These are phyloP conservation scores for Neurospora sp. DNA, from an alignment of 495 filamentous ascomycete genomes.

Conservation along the genomic window DNA sequence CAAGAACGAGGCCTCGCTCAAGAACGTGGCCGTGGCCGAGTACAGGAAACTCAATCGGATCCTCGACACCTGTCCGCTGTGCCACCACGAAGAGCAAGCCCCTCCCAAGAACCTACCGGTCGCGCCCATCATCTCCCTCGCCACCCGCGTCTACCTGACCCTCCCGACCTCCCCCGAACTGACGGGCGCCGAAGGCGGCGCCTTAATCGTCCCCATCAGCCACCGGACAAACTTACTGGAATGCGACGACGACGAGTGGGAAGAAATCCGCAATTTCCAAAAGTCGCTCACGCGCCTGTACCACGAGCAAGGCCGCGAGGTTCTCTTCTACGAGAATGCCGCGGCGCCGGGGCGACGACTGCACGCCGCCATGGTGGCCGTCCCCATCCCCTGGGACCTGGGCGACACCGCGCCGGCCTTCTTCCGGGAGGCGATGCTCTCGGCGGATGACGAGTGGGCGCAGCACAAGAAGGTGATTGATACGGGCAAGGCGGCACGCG, in stretches of 20 bases:
- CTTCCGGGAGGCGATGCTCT: constrained; percentile 88
- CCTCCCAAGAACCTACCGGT: constrained; percentile 53
- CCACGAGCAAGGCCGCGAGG: constrained; percentile 78
- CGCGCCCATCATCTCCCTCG: constrained; percentile 83
- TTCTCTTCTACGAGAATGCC: constrained; percentile 97
- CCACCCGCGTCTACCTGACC: constrained; percentile 77
- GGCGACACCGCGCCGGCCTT: constrained; percentile 89
- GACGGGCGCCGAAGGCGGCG: constrained; percentile 55
- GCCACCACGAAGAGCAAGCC: constrained; percentile 81
- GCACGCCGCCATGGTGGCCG: constrained; percentile 78
- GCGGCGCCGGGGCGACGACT: constrained; percentile 65
- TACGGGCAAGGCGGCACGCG: constrained; percentile 56
- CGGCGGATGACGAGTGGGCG: constrained; percentile 82
- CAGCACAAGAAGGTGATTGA: constrained; percentile 94
- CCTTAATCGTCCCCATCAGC: constrained; percentile 80
- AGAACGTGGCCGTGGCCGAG: constrained; percentile 77
- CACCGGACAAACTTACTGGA: constrained; percentile 86
- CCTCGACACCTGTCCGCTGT: constrained; percentile 81
- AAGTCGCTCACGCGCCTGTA: constrained; percentile 91
- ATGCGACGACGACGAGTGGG: constrained; percentile 99
- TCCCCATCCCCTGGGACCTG: constrained; percentile 78
- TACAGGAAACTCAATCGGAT: constrained; percentile 85
- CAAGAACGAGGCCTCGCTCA: constrained; percentile 79
- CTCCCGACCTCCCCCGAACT: constrained; percentile 87
- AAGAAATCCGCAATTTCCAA: constrained; percentile 99